Evolutionary conservation across 2,329 filamentous ascomycete genomes (phyloP).

Genomic region (Colletotrichum orchidophilum): DNA sequence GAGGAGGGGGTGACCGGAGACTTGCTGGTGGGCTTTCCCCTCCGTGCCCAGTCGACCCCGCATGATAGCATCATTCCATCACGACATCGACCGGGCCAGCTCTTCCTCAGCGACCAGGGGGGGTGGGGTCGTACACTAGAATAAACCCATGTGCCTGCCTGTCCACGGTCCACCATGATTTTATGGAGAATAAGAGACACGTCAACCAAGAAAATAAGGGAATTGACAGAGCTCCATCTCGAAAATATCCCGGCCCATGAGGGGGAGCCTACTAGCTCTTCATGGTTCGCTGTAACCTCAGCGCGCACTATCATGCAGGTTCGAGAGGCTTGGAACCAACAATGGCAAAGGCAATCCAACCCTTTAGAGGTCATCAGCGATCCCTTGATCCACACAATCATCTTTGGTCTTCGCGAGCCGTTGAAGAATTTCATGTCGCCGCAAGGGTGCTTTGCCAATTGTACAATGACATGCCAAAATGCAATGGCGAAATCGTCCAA

Average conservation of each 20-base stretch:
- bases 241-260: constrained; percentile 30
- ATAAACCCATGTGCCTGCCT: not conserved
- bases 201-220: constrained; percentile 21
- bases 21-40: constrained; percentile 4
- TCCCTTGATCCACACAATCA: constrained; percentile 29
- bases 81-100: constrained; percentile 31
- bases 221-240: constrained; percentile 15
- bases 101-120: constrained; percentile 31
- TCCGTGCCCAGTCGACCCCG: constrained; percentile 25
- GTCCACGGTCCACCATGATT: not conserved
- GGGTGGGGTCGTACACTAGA: not conserved
- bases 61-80: constrained; percentile 29
- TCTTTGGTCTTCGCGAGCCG: constrained; percentile 27
- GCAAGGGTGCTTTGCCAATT: constrained; percentile 11
- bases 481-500: constrained; percentile 2
- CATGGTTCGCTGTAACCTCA: constrained; percentile 24
- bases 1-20: constrained; percentile 24
- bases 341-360: constrained; percentile 21
- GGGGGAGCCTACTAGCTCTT: not conserved
- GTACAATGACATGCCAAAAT: not conserved
- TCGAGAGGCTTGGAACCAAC: constrained; percentile 30
- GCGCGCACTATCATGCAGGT: constrained; percentile 25
- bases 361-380: constrained; percentile 17
- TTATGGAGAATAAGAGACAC: constrained; percentile 7
- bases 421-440: constrained; percentile 32